These are phyloP conservation scores for Blastocystis sp. DNA, from an alignment of 352 stramenopile genomes.

Conservation along the genomic window DNA sequence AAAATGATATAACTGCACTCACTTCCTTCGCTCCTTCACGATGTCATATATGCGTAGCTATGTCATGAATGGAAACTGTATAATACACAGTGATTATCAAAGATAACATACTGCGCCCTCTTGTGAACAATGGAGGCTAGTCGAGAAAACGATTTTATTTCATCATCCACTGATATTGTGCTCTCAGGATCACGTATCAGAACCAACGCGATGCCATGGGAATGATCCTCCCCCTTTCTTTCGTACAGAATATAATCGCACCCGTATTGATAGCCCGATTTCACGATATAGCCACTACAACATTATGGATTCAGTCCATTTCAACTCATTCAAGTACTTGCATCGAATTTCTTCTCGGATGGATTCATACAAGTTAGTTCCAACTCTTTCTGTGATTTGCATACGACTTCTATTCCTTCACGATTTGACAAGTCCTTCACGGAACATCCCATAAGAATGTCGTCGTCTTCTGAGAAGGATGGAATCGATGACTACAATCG, in stretches of 20 bases:
- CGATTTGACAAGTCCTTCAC: neutral
- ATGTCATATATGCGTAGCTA: neutral
- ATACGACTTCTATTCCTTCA: neutral
- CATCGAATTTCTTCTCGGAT: neutral
- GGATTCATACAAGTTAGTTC: neutral
- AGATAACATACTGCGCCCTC: slow-evolving; percentile 1
- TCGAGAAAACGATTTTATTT: slow-evolving; percentile 2
- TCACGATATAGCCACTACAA: neutral
- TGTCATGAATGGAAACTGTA: neutral
- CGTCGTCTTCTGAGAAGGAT: slow-evolving; percentile 9
- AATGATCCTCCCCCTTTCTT: neutral
- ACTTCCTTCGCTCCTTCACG: neutral
- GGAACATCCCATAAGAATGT: neutral
- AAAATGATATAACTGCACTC: too few species aligned
- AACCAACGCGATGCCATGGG: slow-evolving; percentile 16
- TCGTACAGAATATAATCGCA: slow-evolving; percentile 28
- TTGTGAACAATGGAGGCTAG: neutral
- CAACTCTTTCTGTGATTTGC: neutral
- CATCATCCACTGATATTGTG: neutral
- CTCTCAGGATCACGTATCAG: neutral
- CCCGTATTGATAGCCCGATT: slow-evolving; percentile 5
- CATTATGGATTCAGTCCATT: neutral
- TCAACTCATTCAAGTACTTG: neutral
- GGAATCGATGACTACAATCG: slow-evolving; percentile 7
- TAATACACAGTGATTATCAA: neutral